A percentile compares a stretch with the other conserved stretches of the same genome.
These are phyloP conservation scores for Pythium rhizo-oryzae DNA, from an alignment of 352 stramenopile species.

Conservation along the genomic window DNA sequence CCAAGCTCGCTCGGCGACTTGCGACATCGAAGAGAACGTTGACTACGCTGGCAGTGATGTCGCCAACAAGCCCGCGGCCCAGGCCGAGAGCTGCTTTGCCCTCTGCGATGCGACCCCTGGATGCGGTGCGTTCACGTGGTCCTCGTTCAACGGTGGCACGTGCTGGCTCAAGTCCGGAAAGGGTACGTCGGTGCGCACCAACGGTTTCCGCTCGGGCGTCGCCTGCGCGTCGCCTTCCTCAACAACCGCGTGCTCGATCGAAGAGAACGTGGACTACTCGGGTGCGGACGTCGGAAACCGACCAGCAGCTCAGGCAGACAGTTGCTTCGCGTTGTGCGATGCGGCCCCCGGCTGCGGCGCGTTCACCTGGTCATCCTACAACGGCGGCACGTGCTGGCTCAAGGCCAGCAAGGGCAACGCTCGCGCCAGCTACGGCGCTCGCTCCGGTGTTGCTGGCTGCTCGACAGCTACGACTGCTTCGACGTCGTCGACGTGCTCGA, in stretches of 20 bases:
- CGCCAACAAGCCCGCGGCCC: neutral
- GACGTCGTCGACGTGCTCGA: neutral
- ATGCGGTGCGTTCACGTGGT: conserved; percentile 37
- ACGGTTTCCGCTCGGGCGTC: conserved; percentile 11
- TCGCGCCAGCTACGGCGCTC: neutral
- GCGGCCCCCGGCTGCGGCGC: conserved; percentile 12
- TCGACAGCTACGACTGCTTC: neutral
- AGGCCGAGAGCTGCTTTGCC: conserved; percentile 14
- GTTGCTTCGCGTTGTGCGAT: conserved; percentile 14
- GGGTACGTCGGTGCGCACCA: neutral
- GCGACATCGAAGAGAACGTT: conserved; percentile 14
- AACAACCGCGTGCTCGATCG: conserved; percentile 3
- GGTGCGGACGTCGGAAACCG: conserved; percentile 11
- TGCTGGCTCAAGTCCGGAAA: conserved; percentile 31
- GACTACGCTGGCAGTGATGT: conserved; percentile 21
- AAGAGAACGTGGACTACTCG: conserved; percentile 14
- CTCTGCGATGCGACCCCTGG: conserved; percentile 7
- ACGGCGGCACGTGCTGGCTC: conserved; percentile 37
- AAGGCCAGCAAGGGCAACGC: conserved; percentile 2
- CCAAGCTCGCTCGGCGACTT: conserved; percentile 18
- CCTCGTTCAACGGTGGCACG: conserved; percentile 31
- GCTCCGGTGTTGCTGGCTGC: conserved; percentile 13
- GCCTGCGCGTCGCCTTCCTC: neutral
- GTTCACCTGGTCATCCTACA: conserved; percentile 34
- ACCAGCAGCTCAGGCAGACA: neutral